Base-by-base conservation (phyloP, 768 basidiomycete genomes). In the Xerocomus brunneocitrinus region DNA sequence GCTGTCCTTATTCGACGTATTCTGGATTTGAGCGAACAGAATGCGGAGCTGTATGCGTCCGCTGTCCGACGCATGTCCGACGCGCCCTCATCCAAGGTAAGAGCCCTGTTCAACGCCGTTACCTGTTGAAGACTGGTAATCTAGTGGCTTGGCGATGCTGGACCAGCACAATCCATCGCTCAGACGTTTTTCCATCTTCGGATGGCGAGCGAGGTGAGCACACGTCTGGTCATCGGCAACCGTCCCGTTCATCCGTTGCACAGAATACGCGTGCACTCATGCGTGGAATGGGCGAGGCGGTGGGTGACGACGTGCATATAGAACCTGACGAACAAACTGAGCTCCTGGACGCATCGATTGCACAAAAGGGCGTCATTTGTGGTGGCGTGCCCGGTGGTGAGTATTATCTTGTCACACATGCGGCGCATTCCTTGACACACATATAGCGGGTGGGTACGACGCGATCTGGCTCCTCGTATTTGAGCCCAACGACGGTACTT, bases 331-430 rank as follows among this genome's bases (percentile, higher is more conserved):
- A 88, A 66, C 97, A 99, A 69, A 95, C 92, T 0, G 69, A 74
- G 39, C 79, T 99, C 22, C 77, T 99, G 45, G 82, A 98, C 65
- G 74, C 76, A 4, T 95, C 92, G 56, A 74, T 88, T 14, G 72
- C 78, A 13, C 79, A 87, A 58, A 82, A 88, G 3, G 97, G 97
- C 28, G 86, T 98, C 16, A 78, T 98, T 36, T 93, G 91, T 22
- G 95, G 94, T 25, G 95, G 95, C 19, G 97, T 98, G 5, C 97
- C 97, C 6, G 97, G 97, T 39, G 95, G 95, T 94, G 63, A 60
- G 87, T 68, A 40, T 47, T 30, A 30, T 35, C 27, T 24, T 16
- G 10, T 16, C 44, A 10, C 10, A 36, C 36, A 8, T 22, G 6
- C 28, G 2, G 7, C 3, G 8, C n/a, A 39, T 45, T 49, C 32